Conservation (phyloP, 805 yeast species). For the Teunomyces stri region DNA sequence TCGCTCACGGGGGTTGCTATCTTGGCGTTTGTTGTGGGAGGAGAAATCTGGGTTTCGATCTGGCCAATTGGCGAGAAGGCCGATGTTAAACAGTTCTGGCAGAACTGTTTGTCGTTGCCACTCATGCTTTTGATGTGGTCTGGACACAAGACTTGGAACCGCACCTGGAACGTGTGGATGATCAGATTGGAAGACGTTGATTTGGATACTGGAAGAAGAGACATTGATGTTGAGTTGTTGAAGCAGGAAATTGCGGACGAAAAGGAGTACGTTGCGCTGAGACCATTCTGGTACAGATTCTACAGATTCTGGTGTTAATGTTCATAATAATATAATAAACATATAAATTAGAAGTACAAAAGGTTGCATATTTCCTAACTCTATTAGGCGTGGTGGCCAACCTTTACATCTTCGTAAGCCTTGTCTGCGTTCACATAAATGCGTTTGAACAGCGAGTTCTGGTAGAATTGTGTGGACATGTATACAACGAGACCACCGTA, state of each 20-base stretch:
- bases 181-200: slow-evolving; percentile 36
- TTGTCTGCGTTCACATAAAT: slow-evolving; percentile 30
- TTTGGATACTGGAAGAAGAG: slow-evolving; percentile 44
- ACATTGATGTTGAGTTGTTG: slow-evolving; percentile 33
- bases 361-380: not conserved
- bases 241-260: slow-evolving; percentile 43
- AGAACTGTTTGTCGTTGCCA: slow-evolving; percentile 44
- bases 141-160: slow-evolving; percentile 37
- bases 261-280: slow-evolving; percentile 22
- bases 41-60: slow-evolving; percentile 40
- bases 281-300: slow-evolving; percentile 28
- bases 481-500: slow-evolving; percentile 32
- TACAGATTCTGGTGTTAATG: slow-evolving; percentile 33
- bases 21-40: slow-evolving; percentile 31
- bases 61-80: slow-evolving; percentile 34
- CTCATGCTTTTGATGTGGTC: slow-evolving; percentile 43
- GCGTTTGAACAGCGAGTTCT: slow-evolving; percentile 25
- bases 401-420: slow-evolving; percentile 23
- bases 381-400: slow-evolving; percentile 19
- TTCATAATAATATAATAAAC: not conserved
- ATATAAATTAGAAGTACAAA: not conserved
- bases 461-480: slow-evolving; percentile 33
- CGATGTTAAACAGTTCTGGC: slow-evolving; percentile 43
- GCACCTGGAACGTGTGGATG: slow-evolving; percentile 26
- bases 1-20: slow-evolving; percentile 32